A percentile compares a stretch with the other conserved stretches of the same genome.
Evolutionary conservation across 305 asterid genomes (phyloP).

Genomic region (Ilex paraguariensis): DNA sequence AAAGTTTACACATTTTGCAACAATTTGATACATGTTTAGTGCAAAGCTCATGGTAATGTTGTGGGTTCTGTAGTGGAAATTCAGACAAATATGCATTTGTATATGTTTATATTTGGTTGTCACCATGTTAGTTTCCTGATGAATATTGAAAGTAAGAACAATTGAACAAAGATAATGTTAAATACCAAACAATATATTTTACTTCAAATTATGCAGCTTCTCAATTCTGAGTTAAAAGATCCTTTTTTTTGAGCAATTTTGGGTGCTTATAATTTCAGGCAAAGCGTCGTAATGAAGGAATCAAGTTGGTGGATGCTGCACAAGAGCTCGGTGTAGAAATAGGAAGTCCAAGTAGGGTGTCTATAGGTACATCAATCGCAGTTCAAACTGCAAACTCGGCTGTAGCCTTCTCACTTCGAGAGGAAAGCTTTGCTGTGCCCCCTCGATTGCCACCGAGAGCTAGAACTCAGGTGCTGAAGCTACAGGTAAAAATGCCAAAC

Average conservation of each 20-base stretch:
- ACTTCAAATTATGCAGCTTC: no score
- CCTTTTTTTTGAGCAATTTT: neutral
- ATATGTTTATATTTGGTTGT: no score
- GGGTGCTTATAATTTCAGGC: slow-evolving; percentile 17
- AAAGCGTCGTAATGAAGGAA: slow-evolving; percentile 16
- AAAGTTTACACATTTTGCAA: no score
- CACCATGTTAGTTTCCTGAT: no score
- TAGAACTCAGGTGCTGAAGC: slow-evolving; percentile 29
- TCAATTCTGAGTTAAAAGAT: no score
- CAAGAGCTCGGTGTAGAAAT: neutral
- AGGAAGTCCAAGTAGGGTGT: slow-evolving; percentile 36
- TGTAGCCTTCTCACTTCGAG: slow-evolving; percentile 28
- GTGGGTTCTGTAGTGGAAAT: no score
- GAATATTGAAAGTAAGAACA: no score
- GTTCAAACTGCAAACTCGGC: slow-evolving; percentile 54
- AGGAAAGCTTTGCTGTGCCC: slow-evolving; percentile 15
- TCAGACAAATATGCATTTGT: no score
- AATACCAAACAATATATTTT: no score
- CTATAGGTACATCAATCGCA: slow-evolving; percentile 45
- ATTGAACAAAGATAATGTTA: no score
- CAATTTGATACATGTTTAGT: no score
- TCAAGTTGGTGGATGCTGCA: slow-evolving; percentile 5
- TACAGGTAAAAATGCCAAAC: slow-evolving; percentile 21
- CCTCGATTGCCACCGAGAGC: slow-evolving; percentile 18
- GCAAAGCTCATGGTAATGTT: no score